Conservation (phyloP, 345 rosid genomes). For the Eucalyptus regnans region DNA sequence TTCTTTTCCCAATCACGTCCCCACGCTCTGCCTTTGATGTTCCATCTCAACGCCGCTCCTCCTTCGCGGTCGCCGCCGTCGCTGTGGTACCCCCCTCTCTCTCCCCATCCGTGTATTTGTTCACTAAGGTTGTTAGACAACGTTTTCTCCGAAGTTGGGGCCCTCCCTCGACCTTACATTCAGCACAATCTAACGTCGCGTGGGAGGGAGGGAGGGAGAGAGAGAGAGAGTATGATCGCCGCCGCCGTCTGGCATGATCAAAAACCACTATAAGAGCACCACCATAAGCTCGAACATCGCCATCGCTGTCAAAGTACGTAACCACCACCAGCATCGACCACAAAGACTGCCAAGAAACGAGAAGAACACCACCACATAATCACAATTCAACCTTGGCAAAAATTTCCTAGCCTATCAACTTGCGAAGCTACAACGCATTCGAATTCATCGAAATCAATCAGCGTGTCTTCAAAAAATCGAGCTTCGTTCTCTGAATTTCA, state of each 20-base stretch:
- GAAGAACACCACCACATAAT: neutral
- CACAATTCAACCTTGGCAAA: neutral
- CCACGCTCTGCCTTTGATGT: neutral
- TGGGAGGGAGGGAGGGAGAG: neutral
- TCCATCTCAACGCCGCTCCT: neutral
- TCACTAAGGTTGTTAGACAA: neutral
- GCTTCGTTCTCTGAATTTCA: neutral
- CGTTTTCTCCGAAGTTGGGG: neutral
- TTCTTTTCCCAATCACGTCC: neutral
- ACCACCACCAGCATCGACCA: neutral
- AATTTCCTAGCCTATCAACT: neutral
- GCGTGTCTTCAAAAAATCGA: accelerated
- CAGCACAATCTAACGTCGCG: neutral
- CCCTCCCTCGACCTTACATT: neutral
- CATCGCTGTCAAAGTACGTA: neutral
- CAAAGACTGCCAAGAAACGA: neutral
- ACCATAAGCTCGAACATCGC: neutral
- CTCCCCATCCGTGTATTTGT: too few species aligned
- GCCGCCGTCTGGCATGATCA: accelerated
- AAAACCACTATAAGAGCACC: neutral
- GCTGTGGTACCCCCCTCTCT: neutral
- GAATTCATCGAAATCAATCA: neutral
- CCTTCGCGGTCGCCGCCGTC: neutral
- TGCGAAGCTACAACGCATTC: neutral
- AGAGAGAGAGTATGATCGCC: neutral